A percentile compares a stretch with the other conserved stretches of the same genome.
Evolutionary conservation across 106 monocot species (phyloP).

Genomic region (Alisma plantagoaquatica): DNA sequence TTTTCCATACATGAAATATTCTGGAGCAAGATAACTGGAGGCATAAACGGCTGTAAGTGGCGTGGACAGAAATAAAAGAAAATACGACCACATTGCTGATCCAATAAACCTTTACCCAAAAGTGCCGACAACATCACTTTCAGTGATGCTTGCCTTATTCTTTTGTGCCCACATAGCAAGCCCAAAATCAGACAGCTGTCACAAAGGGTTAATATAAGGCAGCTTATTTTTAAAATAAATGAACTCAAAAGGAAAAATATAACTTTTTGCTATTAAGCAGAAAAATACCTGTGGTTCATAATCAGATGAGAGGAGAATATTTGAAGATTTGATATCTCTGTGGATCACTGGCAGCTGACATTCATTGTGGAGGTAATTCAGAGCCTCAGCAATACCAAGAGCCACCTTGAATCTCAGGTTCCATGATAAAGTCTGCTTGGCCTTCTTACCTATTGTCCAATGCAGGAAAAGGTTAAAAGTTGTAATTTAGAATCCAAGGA

Average conservation of each 20-base stretch:
- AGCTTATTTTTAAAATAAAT: neutral
- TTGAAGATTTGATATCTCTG: constrained; percentile 81
- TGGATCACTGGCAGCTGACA: constrained; percentile 48
- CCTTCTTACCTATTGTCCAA: constrained; percentile 23
- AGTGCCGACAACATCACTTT: constrained; percentile 48
- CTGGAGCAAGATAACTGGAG: constrained; percentile 58
- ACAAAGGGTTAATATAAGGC: neutral
- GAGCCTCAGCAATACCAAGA: constrained; percentile 43
- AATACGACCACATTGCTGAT: no score
- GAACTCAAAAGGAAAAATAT: neutral
- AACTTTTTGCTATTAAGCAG: no score
- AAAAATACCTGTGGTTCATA: constrained; percentile 44
- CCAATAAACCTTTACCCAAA: constrained; percentile 26
- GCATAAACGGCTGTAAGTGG: no score
- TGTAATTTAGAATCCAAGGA: no score
- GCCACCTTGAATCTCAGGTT: constrained; percentile 51
- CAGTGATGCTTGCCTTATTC: constrained; percentile 17
- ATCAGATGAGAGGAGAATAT: constrained; percentile 64
- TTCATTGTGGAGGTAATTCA: constrained; percentile 43
- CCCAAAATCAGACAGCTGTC: constrained; percentile 57
- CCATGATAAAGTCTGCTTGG: constrained; percentile 41
- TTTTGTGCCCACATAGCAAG: constrained; percentile 53
- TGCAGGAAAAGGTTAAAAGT: no score
- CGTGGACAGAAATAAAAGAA: no score
- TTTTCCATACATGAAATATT: no score